Evolutionary conservation across 2,329 filamentous ascomycete species (phyloP), one percentile per base, ranked within the genome.

Genomic region (Colletotrichum musae): DNA sequence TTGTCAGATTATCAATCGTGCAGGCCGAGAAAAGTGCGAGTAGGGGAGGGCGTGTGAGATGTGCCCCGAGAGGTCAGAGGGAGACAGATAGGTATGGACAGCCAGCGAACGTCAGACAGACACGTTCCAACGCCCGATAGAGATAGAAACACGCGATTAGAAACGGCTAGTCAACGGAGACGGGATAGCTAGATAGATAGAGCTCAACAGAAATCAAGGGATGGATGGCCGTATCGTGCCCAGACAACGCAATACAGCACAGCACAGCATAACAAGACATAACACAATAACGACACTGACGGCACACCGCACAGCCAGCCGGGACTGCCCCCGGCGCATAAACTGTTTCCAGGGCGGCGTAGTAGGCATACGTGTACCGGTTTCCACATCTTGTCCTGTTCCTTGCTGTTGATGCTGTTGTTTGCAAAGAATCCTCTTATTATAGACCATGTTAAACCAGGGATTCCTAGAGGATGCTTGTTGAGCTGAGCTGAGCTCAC

Each of bases 401-500:
- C 56, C 64, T 53, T 51, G 43, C 48, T 32, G 48, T 43, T 61
- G 18, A n/a, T 61, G 13, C 45, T 24, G 5, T 26, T 47, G 24
- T 47, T 48, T 2, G 24, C 16, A 36, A 36, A 36, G 10, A 36
- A 10, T 9, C 32, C 32, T 36, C 32, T 36, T 36, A 36, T 36
- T 10, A 36, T 36, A 36, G 32, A 36, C 32, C 7, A 28, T 15
- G 32, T 15, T 15, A 36, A 24, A 5, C 43, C 66, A 56, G 50
- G 61, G 54, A 59, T 50, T 57, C 45, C 28, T 54, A 18, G 18
- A 13, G 18, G n/a, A 68, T 65, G 66, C 61, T 39, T 65, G 66
- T 68, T 65, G 60, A 65, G 66, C 66, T 68, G 61, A 59, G 66
- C 21, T 56, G 60, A 18, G 18, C 39, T 63, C n/a, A 51, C 26